A percentile compares a stretch with the other conserved stretches of the same genome.
Conservation (phyloP, 345 rosid species). For the Erucastrum elatum region DNA sequence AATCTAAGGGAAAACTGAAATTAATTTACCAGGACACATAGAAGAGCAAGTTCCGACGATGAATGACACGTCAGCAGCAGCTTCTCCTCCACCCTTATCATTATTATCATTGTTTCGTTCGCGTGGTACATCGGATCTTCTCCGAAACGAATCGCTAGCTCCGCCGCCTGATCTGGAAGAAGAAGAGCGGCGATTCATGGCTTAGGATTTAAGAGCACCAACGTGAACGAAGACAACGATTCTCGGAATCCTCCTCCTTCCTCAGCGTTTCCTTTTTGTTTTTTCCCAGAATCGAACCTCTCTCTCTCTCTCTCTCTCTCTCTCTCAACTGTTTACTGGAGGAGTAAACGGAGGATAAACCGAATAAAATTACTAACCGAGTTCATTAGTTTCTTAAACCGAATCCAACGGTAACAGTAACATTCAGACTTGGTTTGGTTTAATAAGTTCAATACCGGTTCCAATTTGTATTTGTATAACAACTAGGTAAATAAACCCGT, state of each 20-base stretch:
- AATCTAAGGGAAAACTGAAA: not conserved
- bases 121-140: slow-evolving; percentile 28
- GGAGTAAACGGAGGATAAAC: slow-evolving; percentile 1
- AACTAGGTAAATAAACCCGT: no score
- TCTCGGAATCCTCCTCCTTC: not conserved
- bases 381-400: not conserved
- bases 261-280: no score
- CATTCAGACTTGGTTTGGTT: not conserved
- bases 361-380: not conserved
- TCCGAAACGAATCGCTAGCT: slow-evolving; percentile 19
- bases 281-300: not conserved
- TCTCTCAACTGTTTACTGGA: not conserved
- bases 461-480: no score
- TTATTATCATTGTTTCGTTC: slow-evolving; percentile 7
- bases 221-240: no score
- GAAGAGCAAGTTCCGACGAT: slow-evolving; percentile 76
- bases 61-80: slow-evolving; percentile 28
- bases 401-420: not conserved
- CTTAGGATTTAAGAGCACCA: not conserved
- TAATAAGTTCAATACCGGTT: no score
- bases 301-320: no score
- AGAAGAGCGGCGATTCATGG: slow-evolving; percentile 33
- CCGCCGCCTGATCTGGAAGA: slow-evolving; percentile 19
- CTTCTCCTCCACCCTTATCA: slow-evolving; percentile 11
- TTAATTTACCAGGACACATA: slow-evolving; percentile 79